These are phyloP conservation scores for Drosera spatulata DNA, from an alignment of 179 eudicot genomes.

Conservation along the genomic window DNA sequence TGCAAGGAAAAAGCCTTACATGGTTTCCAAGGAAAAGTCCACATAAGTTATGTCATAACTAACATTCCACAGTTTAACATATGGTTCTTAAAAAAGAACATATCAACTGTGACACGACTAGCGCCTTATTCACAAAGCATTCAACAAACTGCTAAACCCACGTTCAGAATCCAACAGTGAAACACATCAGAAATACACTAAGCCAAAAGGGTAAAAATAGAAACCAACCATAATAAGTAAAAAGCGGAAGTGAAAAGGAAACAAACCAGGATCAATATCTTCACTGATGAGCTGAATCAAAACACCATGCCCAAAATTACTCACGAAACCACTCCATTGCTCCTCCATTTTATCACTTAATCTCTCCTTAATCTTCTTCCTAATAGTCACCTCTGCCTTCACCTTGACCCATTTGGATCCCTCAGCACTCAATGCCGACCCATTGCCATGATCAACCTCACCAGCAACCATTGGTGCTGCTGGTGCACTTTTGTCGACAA, in stretches of 20 bases:
- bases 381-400: conserved; percentile 23
- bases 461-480: too few species aligned
- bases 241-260: neutral
- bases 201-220: neutral
- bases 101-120: too few species aligned
- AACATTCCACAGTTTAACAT: too few species aligned
- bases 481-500: too few species aligned
- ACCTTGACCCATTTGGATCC: too few species aligned
- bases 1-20: neutral
- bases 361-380: conserved; percentile 68
- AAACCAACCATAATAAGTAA: neutral
- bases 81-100: too few species aligned
- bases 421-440: too few species aligned
- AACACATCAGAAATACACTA: neutral
- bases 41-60: too few species aligned
- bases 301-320: conserved; percentile 66
- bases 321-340: conserved; percentile 50
- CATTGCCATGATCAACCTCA: too few species aligned
- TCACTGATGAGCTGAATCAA: conserved; percentile 68
- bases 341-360: conserved; percentile 57
- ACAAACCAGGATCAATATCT: conserved; percentile 64
- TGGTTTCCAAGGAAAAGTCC: too few species aligned
- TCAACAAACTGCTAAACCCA: neutral
- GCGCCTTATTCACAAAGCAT: too few species aligned
- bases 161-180: neutral